Conservation (phyloP, 345 rosid genomes). For the Linum trigynum region DNA sequence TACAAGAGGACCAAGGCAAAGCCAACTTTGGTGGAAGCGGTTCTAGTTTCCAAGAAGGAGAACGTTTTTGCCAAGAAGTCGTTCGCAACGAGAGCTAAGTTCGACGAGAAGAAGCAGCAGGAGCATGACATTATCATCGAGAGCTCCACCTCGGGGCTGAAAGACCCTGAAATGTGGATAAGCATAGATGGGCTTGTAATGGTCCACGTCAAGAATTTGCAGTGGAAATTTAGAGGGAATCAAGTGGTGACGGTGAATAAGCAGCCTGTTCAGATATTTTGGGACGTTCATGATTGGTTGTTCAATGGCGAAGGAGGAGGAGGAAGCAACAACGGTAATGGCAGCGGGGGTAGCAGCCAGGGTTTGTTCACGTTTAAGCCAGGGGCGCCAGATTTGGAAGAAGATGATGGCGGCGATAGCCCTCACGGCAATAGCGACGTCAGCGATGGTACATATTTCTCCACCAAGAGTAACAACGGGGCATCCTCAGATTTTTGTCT, state of each 20-base stretch:
- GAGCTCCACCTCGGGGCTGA: slow-evolving; percentile 46
- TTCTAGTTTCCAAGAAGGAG: slow-evolving; percentile 61
- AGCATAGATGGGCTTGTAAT: slow-evolving; percentile 72
- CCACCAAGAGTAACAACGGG: slow-evolving; percentile 28
- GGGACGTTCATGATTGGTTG: slow-evolving; percentile 97
- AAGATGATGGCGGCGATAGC: slow-evolving; percentile 46
- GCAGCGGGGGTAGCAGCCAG: slow-evolving; percentile 23
- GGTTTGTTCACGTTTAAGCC: slow-evolving; percentile 92
- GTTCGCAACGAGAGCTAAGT: slow-evolving; percentile 60
- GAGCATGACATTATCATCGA: slow-evolving; percentile 82
- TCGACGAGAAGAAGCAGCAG: slow-evolving; percentile 50
- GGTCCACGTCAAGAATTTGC: slow-evolving; percentile 70
- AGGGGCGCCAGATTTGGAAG: slow-evolving; percentile 37
- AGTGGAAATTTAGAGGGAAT: slow-evolving; percentile 96
- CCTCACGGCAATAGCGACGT: slow-evolving; percentile 43
- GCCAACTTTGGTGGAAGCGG: slow-evolving; percentile 60
- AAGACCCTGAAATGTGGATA: slow-evolving; percentile 91
- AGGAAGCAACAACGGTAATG: not conserved
- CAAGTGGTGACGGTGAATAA: slow-evolving; percentile 70
- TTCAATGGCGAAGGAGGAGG: slow-evolving; percentile 47
- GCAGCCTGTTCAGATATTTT: slow-evolving; percentile 65
- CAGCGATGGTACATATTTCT: slow-evolving; percentile 51
- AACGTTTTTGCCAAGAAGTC: slow-evolving; percentile 72
- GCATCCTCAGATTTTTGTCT: slow-evolving; percentile 58
- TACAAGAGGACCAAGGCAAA: slow-evolving; percentile 75